These are phyloP conservation scores for Gymnopus androsaceus DNA, from an alignment of 1,284 basidiomycete species.

Conservation along the genomic window DNA sequence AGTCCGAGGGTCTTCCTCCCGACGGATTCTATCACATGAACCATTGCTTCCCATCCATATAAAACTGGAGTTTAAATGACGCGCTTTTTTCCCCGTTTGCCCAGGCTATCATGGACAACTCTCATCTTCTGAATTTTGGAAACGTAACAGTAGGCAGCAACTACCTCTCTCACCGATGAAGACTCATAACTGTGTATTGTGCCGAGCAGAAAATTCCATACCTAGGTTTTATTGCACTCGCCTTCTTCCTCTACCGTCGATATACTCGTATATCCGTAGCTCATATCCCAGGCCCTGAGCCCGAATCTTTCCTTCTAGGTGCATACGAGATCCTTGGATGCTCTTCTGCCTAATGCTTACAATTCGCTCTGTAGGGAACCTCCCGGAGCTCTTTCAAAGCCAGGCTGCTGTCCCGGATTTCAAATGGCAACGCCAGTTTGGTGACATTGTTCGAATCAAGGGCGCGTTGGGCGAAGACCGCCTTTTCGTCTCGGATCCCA, in stretches of 20 bases:
- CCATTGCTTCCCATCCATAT: neutral
- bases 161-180: neutral
- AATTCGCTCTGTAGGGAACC: constrained; percentile 39
- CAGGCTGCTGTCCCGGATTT: constrained; percentile 53
- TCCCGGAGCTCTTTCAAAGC: constrained; percentile 51
- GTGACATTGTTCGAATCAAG: constrained; percentile 51
- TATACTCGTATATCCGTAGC: constrained; percentile 39
- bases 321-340: constrained; percentile 11
- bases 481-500: constrained; percentile 46
- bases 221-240: constrained; percentile 12
- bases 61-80: neutral
- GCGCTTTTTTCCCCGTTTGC: neutral
- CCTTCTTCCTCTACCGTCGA: constrained; percentile 34
- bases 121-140: neutral
- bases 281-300: constrained; percentile 41
- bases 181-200: neutral
- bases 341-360: neutral
- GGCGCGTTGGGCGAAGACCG: constrained; percentile 34
- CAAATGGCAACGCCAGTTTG: constrained; percentile 49
- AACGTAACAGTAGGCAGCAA: neutral
- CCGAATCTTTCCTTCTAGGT: constrained; percentile 45
- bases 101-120: neutral
- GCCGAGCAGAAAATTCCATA: neutral
- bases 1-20: no score
- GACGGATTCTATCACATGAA: neutral